These are phyloP conservation scores for Tolypocladium nubicola DNA, from an alignment of 2,329 filamentous ascomycete genomes.

Conservation along the genomic window DNA sequence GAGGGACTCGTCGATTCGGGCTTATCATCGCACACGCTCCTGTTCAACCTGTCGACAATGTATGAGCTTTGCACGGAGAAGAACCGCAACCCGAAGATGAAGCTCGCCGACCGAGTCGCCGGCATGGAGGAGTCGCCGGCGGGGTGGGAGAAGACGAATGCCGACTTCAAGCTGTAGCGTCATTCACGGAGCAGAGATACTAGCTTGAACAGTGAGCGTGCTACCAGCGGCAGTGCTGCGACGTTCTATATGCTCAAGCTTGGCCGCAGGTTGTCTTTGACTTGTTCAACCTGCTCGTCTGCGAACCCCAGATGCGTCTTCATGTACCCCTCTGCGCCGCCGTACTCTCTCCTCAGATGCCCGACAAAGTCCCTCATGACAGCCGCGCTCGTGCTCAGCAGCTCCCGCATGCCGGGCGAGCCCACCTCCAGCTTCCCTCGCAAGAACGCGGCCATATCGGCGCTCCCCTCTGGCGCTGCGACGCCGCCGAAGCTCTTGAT, in stretches of 20 bases:
- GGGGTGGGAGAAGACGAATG: constrained; percentile 62
- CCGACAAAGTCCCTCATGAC: constrained; percentile 1
- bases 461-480: neutral
- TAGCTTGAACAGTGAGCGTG: neutral
- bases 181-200: neutral
- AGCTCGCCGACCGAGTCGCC: constrained; percentile 61
- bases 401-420: neutral
- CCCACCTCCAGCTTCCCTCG: neutral
- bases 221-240: too few relatives aligned
- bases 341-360: neutral
- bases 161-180: constrained; percentile 62
- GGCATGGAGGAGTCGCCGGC: constrained; percentile 40
- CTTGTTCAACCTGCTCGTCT: neutral
- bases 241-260: neutral
- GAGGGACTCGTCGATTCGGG: constrained; percentile 54
- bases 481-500: neutral
- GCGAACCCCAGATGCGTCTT: neutral
- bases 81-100: constrained; percentile 57
- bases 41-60: constrained; percentile 84
- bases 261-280: neutral
- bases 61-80: constrained; percentile 86
- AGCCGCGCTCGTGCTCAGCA: neutral
- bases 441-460: too few relatives aligned
- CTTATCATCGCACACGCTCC: constrained; percentile 63
- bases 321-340: neutral